These are phyloP conservation scores for Herpetomonas muscarum DNA, from an alignment of 208 protist genomes.

Conservation along the genomic window DNA sequence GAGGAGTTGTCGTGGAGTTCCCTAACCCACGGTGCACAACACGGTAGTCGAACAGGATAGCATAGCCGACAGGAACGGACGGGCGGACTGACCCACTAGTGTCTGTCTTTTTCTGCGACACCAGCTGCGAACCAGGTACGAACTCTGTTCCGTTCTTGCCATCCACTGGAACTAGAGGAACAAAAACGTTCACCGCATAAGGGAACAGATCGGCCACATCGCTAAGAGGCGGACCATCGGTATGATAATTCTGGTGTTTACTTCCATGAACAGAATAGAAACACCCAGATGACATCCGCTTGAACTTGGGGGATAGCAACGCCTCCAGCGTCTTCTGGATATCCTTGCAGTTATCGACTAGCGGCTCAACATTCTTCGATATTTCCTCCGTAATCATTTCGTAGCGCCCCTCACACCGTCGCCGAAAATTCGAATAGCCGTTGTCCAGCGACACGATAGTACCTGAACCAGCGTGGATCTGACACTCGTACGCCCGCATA, in stretches of 20 bases:
- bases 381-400: constrained; percentile 56
- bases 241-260: constrained; percentile 44
- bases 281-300: constrained; percentile 54
- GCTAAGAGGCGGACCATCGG: constrained; percentile 49
- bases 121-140: constrained; percentile 36
- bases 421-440: constrained; percentile 64
- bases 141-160: constrained; percentile 61
- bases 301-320: constrained; percentile 26
- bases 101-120: neutral
- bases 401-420: constrained; percentile 51
- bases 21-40: constrained; percentile 50
- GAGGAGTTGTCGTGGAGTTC: constrained; percentile 27
- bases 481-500: constrained; percentile 36
- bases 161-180: constrained; percentile 52
- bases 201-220: constrained; percentile 45
- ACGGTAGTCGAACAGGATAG: constrained; percentile 63
- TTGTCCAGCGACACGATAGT: constrained; percentile 32
- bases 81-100: constrained; percentile 18
- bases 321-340: constrained; percentile 30
- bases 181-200: constrained; percentile 69
- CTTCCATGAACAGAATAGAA: constrained; percentile 61
- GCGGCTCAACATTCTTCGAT: constrained; percentile 28
- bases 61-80: constrained; percentile 29
- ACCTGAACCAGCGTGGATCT: constrained; percentile 12
- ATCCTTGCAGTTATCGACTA: constrained; percentile 27